Conservation (phyloP, 192 early-diverging fungal genomes). For the Coemansia sp. region DNA sequence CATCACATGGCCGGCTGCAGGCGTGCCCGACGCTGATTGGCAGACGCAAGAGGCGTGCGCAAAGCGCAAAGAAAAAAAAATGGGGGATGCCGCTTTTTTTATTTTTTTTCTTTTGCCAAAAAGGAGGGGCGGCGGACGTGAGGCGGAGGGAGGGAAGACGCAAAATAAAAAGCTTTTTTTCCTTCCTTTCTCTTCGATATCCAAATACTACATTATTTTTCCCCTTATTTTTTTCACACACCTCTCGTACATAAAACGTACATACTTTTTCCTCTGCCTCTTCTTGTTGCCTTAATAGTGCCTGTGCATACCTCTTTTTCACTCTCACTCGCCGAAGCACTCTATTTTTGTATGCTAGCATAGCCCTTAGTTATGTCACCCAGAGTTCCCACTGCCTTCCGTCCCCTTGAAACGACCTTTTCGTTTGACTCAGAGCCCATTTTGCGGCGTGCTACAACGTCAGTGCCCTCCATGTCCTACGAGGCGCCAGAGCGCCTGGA, state of each 20-base stretch:
- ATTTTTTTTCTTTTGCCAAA: not conserved
- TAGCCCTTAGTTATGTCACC: no score
- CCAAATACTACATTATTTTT: not conserved
- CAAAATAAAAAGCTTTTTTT: slow-evolving; percentile 13
- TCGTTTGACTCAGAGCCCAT: slow-evolving; percentile 20
- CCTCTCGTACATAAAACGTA: slow-evolving; percentile 8
- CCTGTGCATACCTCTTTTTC: slow-evolving; percentile 5
- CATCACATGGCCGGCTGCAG: slow-evolving; percentile 5
- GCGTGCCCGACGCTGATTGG: slow-evolving; percentile 7
- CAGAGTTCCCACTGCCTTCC: slow-evolving; percentile 53
- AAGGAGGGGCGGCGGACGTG: slow-evolving; percentile 5
- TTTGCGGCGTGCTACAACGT: slow-evolving; percentile 39
- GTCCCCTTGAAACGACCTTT: slow-evolving; percentile 45
- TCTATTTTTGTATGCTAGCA: slow-evolving; percentile 14
- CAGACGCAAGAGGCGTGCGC: not conserved
- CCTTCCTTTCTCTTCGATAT: slow-evolving; percentile 10
- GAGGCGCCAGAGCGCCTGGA: slow-evolving; percentile 32
- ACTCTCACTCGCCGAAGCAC: not conserved
- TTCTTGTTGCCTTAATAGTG: slow-evolving; percentile 11
- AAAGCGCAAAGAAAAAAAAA: slow-evolving; percentile 14
- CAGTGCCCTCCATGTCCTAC: slow-evolving; percentile 28
- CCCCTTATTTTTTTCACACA: not conserved
- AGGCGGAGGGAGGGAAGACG: no score
- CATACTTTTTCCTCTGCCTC: not conserved
- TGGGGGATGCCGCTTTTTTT: not conserved